These are phyloP conservation scores for Usnea hakonensis DNA, from an alignment of 495 filamentous ascomycete genomes.

Conservation along the genomic window DNA sequence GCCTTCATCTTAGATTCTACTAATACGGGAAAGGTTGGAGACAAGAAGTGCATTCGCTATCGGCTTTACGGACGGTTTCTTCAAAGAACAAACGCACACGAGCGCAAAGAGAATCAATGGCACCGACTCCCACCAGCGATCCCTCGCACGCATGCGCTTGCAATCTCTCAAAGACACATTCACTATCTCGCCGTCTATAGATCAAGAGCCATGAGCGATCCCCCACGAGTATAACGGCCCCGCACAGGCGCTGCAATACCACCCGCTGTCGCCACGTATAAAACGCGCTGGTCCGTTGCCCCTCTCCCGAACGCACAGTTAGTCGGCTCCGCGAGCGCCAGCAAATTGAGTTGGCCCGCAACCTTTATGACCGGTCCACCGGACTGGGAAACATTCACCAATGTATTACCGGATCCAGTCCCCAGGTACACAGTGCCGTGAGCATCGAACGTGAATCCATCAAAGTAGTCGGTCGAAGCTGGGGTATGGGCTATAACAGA, in stretches of 20 bases:
- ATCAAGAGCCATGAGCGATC: neutral
- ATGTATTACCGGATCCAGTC: constrained; percentile 11
- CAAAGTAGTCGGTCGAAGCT: constrained; percentile 20
- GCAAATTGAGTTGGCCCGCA: constrained; percentile 12
- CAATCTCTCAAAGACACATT: no score
- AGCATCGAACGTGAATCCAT: constrained; percentile 27
- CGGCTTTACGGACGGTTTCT: no score
- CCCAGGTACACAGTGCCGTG: constrained; percentile 18
- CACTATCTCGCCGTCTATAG: no score
- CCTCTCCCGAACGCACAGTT: constrained; percentile 26
- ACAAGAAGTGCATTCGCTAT: no score
- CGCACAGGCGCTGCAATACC: neutral
- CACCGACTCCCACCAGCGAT: no score
- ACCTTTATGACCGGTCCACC: constrained; percentile 14
- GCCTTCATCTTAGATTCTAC: no score
- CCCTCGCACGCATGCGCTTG: no score
- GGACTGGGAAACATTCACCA: constrained; percentile 15
- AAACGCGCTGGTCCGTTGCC: neutral
- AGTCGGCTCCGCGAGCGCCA: constrained; percentile 20
- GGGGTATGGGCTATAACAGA: neutral
- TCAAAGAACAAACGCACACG: no score
- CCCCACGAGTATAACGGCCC: neutral
- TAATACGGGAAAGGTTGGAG: no score
- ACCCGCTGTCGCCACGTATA: neutral
- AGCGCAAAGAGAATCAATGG: no score